Base-by-base conservation (phyloP, 164 flowering plant species). In the Chimonanthus praecox region DNA sequence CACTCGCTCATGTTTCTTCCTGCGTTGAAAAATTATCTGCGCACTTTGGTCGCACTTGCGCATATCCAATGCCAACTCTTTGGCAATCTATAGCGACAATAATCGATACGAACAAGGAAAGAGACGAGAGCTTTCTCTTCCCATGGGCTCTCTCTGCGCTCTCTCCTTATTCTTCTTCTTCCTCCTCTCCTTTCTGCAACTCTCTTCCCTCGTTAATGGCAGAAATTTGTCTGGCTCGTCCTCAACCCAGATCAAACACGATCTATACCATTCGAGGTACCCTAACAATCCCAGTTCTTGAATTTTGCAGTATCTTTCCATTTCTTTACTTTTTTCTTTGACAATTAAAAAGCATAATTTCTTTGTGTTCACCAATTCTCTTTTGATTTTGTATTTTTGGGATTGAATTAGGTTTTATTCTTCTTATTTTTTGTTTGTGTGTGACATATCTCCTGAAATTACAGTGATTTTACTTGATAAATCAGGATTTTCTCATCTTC, bases 251-350 rank as follows among this genome's bases (percentile, higher is more conserved):
- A 77, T 88, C 78, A 84, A 83, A 58, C 88, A 70, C 54, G 89
- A 90, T 90, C 91, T 90, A 51, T 90, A 90, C 78, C 91, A 84
- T 76, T 87, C 82, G 13, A 78, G 84, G 84, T 79, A 45, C 6
- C 16, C 72, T 66, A 20, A 69, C 69, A 60, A 47, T 54, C 71
- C 73, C 70, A 51, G 13, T 44, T 64, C 63, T 64, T 69, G 48
- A 21, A 20, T 50, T 51, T 64, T 63, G 16, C 13, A 51, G 46
- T 9, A 51, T 63, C 5, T 48, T 11, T 63, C n/a, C 64, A 18
- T 18, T 44, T 51, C 10, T 58, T 33, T 73, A 16, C 5, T 4
- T 66, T 4, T 66, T 65, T 72, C 1, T 73, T 50, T 43, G 20
- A 47, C 18, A 20, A 4, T 46, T 46, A 43, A 7, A 4, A 21